Percentiles rank a stretch among this genome's conserved stretches.
phyloP scores from a whole-genome alignment of 768 basidiomycete species.

The Tylopilus sp. region DNA sequence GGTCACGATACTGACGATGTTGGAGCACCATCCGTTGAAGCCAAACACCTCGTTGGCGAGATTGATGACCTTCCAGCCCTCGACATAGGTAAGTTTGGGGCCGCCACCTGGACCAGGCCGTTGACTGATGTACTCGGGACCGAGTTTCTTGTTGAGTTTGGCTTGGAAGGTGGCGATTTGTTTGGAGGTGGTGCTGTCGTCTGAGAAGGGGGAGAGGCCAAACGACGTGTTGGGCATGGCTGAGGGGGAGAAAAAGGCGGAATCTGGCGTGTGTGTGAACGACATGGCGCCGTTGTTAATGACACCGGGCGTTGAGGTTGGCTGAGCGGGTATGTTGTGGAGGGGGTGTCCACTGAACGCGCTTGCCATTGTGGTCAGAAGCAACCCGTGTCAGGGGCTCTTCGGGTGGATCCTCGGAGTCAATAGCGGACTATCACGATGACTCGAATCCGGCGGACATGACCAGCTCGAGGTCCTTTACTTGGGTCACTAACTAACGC shows the following conservation, averaged over 20 bases:
- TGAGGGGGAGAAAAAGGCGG: constrained; percentile 6
- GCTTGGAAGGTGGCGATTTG: constrained; percentile 70
- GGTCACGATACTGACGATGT: constrained; percentile 66
- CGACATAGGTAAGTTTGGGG: constrained; percentile 87
- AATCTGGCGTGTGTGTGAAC: constrained; percentile 45
- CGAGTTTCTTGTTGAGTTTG: constrained; percentile 83
- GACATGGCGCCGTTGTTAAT: constrained; percentile 55
- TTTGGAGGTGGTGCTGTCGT: constrained; percentile 53
- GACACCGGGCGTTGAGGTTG: constrained; percentile 30
- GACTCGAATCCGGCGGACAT: too few species aligned
- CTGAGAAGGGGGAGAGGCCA: constrained; percentile 35
- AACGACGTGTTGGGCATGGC: not conserved
- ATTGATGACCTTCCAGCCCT: constrained; percentile 98
- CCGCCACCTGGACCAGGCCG: constrained; percentile 86
- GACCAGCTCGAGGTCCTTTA: too few species aligned
- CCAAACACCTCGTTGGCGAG: constrained; percentile 98
- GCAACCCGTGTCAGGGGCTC: constrained; percentile 5
- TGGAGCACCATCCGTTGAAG: constrained; percentile 94
- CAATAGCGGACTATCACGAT: not conserved
- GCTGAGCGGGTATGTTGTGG: constrained; percentile 24
- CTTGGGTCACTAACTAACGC: too few species aligned
- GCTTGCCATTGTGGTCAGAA: constrained; percentile 43
- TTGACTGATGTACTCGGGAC: constrained; percentile 90
- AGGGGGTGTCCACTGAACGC: constrained; percentile 59
- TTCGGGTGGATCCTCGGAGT: too few species aligned